Percentiles rank a stretch among this genome's conserved stretches.
phyloP scores from a whole-genome alignment of 306 rosid genomes.

The Heteromeles arbutifolia region DNA sequence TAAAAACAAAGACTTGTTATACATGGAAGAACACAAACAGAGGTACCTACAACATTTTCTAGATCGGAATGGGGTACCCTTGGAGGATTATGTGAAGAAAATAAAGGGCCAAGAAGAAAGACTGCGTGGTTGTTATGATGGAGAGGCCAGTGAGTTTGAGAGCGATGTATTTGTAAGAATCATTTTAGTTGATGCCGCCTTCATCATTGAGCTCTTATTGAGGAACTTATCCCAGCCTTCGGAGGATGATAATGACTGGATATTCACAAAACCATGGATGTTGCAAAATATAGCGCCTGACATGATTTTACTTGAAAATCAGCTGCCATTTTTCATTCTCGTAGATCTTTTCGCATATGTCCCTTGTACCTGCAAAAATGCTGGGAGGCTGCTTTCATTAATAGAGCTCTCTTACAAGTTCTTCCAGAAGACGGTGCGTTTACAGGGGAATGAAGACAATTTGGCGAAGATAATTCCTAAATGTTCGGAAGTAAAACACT shows the following conservation, averaged over 20 bases:
- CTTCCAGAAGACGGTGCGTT: background rate
- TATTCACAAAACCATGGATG: slow-evolving; percentile 26
- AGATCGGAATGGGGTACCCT: background rate
- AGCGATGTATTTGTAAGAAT: slow-evolving; percentile 7
- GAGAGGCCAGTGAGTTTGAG: background rate
- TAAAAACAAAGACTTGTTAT: background rate
- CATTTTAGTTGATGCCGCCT: slow-evolving; percentile 14
- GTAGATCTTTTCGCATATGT: background rate
- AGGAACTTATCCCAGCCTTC: background rate
- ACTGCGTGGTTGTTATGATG: slow-evolving; percentile 1
- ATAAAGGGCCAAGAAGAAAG: background rate
- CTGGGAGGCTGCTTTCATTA: background rate
- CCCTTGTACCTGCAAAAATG: background rate
- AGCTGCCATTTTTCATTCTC: slow-evolving; percentile 32
- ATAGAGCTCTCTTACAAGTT: slow-evolving; percentile 12
- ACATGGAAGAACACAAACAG: slow-evolving; percentile 7
- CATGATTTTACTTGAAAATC: slow-evolving; percentile 30
- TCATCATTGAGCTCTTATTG: slow-evolving; percentile 21
- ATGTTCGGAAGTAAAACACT: background rate
- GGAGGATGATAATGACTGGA: slow-evolving; percentile 1
- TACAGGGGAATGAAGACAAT: background rate
- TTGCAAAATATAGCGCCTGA: slow-evolving; percentile 19
- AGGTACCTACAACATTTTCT: background rate
- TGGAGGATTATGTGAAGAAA: background rate
- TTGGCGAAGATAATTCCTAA: too few relatives aligned